Evolutionary conservation across 192 early-diverging fungal species (phyloP), one percentile per base, ranked within the genome.

Genomic region (Backusella psychrophila): DNA sequence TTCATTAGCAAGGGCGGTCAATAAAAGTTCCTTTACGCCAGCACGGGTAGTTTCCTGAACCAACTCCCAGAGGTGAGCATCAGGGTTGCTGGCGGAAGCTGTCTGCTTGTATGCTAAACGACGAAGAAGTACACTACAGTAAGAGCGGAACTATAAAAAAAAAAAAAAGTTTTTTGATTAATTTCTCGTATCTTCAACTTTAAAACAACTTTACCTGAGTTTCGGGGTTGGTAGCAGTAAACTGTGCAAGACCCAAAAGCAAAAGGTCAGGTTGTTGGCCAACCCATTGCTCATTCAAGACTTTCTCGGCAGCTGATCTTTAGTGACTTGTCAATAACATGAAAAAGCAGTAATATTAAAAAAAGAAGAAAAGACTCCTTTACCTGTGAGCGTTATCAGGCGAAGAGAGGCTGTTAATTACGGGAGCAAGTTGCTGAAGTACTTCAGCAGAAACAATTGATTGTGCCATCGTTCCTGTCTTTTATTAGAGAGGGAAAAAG

Each of bases 1-100:
- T 82, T 99, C 97, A 63, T 89, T 85, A 29, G 88, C 85, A 41
- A 99, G 88, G 23, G 96, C 89, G 21, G 89, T 84, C 69, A 99
- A 82, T 21, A 99, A 89, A 76, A 92, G 90, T 7, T 74, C 81
- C 84, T 96, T 93, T 78, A 93, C 90, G 46, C 87, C 88, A 63
- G 88, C 77, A 33, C 93, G 88, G 23, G 92, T 90, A 6, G 82
- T 74, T 11, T 85, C 85, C 42, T 91, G 89, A 53, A 97, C 86
- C 35, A 87, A 82, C 52, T 89, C 89, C 92, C 94, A 98, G 70
- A 96, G 35, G 46, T 76, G 82, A 34, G 65, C 72, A 38, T 83
- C 82, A 33, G 82, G 73, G 21, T 75, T 76, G 29, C 63, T 66
- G 8, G 71, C 36, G 26, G 78, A 78, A 17, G 80, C 65, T 6